Conservation (phyloP, 2,329 filamentous ascomycete species). For the Rutstroemia sp. region DNA sequence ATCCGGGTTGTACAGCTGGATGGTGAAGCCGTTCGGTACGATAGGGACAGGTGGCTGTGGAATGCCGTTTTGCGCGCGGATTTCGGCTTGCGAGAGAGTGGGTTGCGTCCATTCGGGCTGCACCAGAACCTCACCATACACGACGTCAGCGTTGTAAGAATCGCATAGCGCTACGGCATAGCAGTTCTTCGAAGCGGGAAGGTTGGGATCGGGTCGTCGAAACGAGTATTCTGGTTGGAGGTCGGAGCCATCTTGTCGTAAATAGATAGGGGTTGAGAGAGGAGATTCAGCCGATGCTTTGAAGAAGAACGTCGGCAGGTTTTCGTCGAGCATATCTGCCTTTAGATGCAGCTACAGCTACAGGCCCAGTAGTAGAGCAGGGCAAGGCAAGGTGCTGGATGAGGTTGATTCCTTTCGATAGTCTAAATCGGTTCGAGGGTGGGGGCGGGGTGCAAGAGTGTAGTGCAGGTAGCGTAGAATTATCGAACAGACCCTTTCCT, state of each 20-base stretch:
- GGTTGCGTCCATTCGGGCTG: constrained; percentile 82
- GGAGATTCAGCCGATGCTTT: constrained; percentile 43
- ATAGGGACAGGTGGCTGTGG: constrained; percentile 61
- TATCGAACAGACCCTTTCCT: no score
- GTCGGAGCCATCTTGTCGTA: constrained; percentile 70
- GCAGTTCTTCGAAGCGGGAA: constrained; percentile 65
- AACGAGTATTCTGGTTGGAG: constrained; percentile 75
- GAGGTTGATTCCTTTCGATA: no score
- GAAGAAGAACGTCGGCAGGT: constrained; percentile 68
- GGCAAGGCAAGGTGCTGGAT: no score
- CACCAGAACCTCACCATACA: constrained; percentile 82
- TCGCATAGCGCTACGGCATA: constrained; percentile 86
- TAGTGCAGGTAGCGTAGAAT: no score
- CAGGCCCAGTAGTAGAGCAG: neutral
- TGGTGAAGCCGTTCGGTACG: constrained; percentile 69
- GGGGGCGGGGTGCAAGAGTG: no score
- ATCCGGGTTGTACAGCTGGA: constrained; percentile 92
- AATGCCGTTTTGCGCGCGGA: constrained; percentile 61
- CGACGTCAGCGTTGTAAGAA: constrained; percentile 68
- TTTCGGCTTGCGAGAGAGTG: constrained; percentile 71
- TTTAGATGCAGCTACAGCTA: neutral
- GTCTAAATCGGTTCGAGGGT: no score
- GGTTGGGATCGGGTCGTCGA: constrained; percentile 64
- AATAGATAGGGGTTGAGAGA: constrained; percentile 46
- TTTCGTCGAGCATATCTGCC: constrained; percentile 75